These are phyloP conservation scores for Austropuccinia psidii DNA, from an alignment of 1,284 basidiomycete genomes.

Conservation along the genomic window DNA sequence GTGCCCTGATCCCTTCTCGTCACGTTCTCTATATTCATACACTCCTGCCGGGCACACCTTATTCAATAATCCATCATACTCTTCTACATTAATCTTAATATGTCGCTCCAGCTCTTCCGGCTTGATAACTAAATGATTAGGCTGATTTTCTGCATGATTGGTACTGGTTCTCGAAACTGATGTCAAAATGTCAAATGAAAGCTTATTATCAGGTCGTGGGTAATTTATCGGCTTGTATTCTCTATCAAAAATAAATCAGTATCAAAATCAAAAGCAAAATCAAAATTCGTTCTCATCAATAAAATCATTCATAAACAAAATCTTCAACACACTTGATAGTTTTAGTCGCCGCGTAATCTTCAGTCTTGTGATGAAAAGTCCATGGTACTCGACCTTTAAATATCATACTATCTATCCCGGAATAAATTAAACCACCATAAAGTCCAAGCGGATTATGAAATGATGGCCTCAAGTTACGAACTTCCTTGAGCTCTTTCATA, in stretches of 20 bases:
- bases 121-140: conserved; percentile 64
- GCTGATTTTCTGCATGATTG: conserved; percentile 94
- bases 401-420: conserved; percentile 78
- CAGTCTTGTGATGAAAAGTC: conserved; percentile 68
- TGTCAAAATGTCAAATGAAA: conserved; percentile 90
- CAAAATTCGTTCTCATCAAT: background rate
- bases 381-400: conserved; percentile 81
- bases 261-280: background rate
- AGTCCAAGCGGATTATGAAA: conserved; percentile 80
- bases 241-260: conserved; percentile 42
- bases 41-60: conserved; percentile 91
- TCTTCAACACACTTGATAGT: conserved; percentile 52
- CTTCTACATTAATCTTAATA: conserved; percentile 65
- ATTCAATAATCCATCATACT: conserved; percentile 79
- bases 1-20: conserved; percentile 53
- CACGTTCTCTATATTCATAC: conserved; percentile 73
- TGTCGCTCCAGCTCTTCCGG: conserved; percentile 58
- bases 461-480: conserved; percentile 83
- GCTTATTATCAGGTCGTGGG: conserved; percentile 77
- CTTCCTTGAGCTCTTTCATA: conserved; percentile 77
- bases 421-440: conserved; percentile 81
- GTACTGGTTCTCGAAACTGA: conserved; percentile 85
- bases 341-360: conserved; percentile 68
- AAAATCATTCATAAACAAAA: background rate
- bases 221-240: conserved; percentile 77